Percentiles rank a stretch among this genome's conserved stretches.
phyloP scores from a whole-genome alignment of 2,329 filamentous ascomycete species.

The Lachnum nothofagi region DNA sequence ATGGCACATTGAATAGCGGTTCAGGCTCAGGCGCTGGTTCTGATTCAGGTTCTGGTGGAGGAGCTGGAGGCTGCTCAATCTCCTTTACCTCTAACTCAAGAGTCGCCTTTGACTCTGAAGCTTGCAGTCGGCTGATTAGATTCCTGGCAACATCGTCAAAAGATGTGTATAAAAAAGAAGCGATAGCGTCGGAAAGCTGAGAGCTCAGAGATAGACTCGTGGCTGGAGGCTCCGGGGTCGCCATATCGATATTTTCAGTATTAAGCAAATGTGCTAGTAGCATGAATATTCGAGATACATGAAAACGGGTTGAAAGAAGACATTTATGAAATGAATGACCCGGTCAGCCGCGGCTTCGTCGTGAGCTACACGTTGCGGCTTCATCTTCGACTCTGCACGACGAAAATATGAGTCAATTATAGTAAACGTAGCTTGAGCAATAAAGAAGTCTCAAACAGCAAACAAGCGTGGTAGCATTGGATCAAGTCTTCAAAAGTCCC shows the following conservation, averaged over 20 bases:
- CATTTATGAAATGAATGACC: constrained; percentile 4
- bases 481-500: not conserved
- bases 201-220: not conserved
- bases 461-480: not conserved
- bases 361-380: constrained; percentile 6
- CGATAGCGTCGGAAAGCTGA: constrained; percentile 9
- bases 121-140: constrained; percentile 3
- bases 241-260: not conserved
- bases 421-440: not conserved
- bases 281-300: too few species aligned
- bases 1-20: constrained; percentile 17
- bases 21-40: constrained; percentile 2
- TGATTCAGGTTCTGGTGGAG: constrained; percentile 5
- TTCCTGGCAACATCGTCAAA: constrained; percentile 7
- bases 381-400: not conserved
- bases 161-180: constrained; percentile 1
- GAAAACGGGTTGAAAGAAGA: not conserved
- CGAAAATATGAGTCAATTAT: constrained; percentile 15
- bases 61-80: constrained; percentile 3
- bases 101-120: not conserved
- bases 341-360: constrained; percentile 1
- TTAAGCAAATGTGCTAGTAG: not conserved
- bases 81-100: not conserved
- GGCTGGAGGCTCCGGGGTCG: not conserved
- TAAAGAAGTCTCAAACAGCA: not conserved